A percentile compares a stretch with the other conserved stretches of the same genome.
phyloP scores from a whole-genome alignment of 371 early-diverging fungal genomes.

The Mucor racemosus region DNA sequence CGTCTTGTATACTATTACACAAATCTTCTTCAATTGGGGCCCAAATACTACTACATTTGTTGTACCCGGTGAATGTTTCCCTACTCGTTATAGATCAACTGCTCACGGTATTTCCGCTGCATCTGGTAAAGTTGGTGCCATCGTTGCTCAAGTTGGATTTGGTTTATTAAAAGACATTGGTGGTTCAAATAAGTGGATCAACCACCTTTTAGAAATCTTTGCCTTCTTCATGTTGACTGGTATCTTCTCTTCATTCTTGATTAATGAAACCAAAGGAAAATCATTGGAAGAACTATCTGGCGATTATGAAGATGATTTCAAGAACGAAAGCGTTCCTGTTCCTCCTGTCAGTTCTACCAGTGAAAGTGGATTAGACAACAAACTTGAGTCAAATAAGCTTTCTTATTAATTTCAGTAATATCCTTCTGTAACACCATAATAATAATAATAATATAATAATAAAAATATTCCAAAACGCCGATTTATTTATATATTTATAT shows the following conservation, averaged over 20 bases:
- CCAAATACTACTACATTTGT: slow-evolving; percentile 89
- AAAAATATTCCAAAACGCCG: neutral
- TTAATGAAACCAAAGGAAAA: slow-evolving; percentile 52
- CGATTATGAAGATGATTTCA: slow-evolving; percentile 18
- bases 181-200: slow-evolving; percentile 64
- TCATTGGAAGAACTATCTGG: slow-evolving; percentile 44
- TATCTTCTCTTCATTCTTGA: slow-evolving; percentile 58
- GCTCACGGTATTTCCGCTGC: slow-evolving; percentile 91
- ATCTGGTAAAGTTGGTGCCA: slow-evolving; percentile 86
- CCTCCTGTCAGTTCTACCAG: neutral
- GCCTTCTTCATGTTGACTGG: slow-evolving; percentile 80
- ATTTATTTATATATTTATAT: neutral
- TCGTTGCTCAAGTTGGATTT: slow-evolving; percentile 77
- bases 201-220: slow-evolving; percentile 72
- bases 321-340: neutral
- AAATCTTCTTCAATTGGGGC: slow-evolving; percentile 84
- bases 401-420: neutral
- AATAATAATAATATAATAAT: neutral
- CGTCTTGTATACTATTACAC: slow-evolving; percentile 74
- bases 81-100: slow-evolving; percentile 84
- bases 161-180: slow-evolving; percentile 73
- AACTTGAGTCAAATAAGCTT: slow-evolving; percentile 3
- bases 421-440: neutral
- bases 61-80: slow-evolving; percentile 85
- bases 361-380: neutral